Base-by-base conservation (phyloP, 352 stramenopile genomes). In the Thraustochytrium striatum region DNA sequence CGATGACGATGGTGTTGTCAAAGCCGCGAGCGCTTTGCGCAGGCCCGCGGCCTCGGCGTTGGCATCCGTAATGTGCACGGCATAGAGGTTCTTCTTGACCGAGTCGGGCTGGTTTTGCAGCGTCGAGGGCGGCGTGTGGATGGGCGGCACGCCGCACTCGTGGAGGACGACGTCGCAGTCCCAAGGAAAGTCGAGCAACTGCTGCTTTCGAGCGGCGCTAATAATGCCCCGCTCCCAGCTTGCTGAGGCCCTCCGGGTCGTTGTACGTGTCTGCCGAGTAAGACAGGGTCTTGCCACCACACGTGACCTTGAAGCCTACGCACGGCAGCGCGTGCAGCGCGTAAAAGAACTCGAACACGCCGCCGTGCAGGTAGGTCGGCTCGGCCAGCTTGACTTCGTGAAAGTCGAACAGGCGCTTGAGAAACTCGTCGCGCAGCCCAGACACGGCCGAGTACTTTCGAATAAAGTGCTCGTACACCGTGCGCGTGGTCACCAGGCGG, bases 221-320 rank as follows among this genome's bases (percentile, higher is more conserved):
- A 98, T 81, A 11, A 97, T 87, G 16, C 92, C 93, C 59, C 97
- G 85, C 32, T 85, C 85, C 44, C 55, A 95, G 86, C 75, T 89
- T 86, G 52, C 87, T 85, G 72, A 94, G 93, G n/a, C 87, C 89
- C 21, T 91, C 88, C 21, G 94, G 91, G 82, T 95, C 92, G 84
- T 98, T 97, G 32, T 97, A 90, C 61, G 96, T 92, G 83, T 98
- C 94, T 0, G 91, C 94, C 5, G 92, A 97, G 81, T 98, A 98
- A 2, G 96, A 92, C 8, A 80, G 38, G 16, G 55, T 81, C 36
- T 80, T 80, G 19, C 47, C 58, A n/a, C 58, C 55, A 32, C 35
- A 80, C 9, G 30, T 19, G 69, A 98, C 89, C 68, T 96, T 90
- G 69, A 98, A 97, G 44, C 92, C 93, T 28, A 98, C 88, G 83